Evolutionary conservation across 148 eudicot species (phyloP).

Genomic region (Salicornia ramosissima): DNA sequence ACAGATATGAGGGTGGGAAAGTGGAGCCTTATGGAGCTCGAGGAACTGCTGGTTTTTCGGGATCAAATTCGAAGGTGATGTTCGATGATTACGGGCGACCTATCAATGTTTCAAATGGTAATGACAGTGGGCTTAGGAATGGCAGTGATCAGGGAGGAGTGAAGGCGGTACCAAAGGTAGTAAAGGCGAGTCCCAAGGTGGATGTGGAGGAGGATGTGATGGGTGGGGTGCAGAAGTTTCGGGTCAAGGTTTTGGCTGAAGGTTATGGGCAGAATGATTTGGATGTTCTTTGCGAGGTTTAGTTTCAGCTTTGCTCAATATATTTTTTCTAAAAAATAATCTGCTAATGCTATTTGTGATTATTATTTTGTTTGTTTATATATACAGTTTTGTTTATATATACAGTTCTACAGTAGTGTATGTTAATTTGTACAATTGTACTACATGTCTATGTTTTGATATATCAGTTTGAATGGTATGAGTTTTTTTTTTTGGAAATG

Average conservation of each 20-base stretch:
- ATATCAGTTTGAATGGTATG: too few species aligned
- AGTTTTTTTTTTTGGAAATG: too few species aligned
- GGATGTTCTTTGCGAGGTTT: constrained; percentile 93
- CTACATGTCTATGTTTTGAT: too few species aligned
- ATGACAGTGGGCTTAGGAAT: constrained; percentile 5
- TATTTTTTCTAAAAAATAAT: too few species aligned
- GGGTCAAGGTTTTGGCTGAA: constrained; percentile 68
- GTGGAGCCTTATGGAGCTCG: constrained; percentile 61
- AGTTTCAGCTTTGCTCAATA: constrained; percentile 12
- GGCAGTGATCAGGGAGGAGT: constrained; percentile 20
- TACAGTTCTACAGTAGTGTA: too few species aligned
- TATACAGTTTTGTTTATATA: too few species aligned
- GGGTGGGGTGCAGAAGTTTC: constrained; percentile 65
- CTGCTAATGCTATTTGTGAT: not conserved
- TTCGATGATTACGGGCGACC: constrained; percentile 93
- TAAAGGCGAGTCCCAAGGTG: constrained; percentile 52
- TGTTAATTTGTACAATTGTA: too few species aligned
- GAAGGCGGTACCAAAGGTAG: constrained; percentile 31
- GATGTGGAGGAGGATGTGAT: constrained; percentile 42
- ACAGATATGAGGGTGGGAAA: constrained; percentile 52
- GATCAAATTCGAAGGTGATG: constrained; percentile 32
- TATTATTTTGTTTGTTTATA: not conserved
- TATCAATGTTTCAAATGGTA: constrained; percentile 29
- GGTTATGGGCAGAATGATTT: constrained; percentile 56
- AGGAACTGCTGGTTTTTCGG: constrained; percentile 34